Conservation (phyloP, 768 basidiomycete species). For the Boletus reticulatus region DNA sequence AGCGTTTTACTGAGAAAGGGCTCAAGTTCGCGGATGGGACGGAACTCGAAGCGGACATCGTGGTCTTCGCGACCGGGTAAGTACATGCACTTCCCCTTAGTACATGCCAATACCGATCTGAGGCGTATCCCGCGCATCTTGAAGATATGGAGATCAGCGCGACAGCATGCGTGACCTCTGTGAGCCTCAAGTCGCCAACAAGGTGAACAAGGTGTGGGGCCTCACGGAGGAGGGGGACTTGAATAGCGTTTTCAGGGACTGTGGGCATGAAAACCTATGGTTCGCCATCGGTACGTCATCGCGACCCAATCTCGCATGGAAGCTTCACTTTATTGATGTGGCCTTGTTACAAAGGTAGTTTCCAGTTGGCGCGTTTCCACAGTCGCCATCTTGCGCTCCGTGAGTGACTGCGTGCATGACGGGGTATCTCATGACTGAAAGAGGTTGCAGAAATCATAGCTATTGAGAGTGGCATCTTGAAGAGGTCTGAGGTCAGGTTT, state of each 20-base stretch:
- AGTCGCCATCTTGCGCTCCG: slow-evolving; percentile 31
- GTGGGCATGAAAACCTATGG: slow-evolving; percentile 36
- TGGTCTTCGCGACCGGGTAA: slow-evolving; percentile 34
- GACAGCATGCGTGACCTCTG: slow-evolving; percentile 42
- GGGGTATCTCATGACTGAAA: not conserved
- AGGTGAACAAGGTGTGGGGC: slow-evolving; percentile 57
- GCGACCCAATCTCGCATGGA: not conserved
- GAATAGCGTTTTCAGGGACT: slow-evolving; percentile 35
- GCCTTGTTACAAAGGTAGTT: slow-evolving; percentile 16
- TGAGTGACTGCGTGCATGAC: slow-evolving; percentile 13
- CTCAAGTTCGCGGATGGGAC: slow-evolving; percentile 17
- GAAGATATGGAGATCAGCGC: slow-evolving; percentile 47
- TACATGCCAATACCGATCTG: not conserved
- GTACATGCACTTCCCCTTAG: not conserved
- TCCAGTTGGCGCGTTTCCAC: slow-evolving; percentile 26
- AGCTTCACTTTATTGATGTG: not conserved
- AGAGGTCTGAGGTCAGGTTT: slow-evolving; percentile 20
- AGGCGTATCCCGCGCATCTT: not conserved
- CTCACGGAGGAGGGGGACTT: slow-evolving; percentile 62
- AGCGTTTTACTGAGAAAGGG: slow-evolving; percentile 31
- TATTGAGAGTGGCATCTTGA: slow-evolving; percentile 28
- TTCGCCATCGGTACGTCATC: slow-evolving; percentile 25
- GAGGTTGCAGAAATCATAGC: slow-evolving; percentile 27
- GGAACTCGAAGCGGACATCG: slow-evolving; percentile 30
- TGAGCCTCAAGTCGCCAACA: slow-evolving; percentile 42